Conservation (phyloP, 2,329 filamentous ascomycete species). For the Tolypocladium ovalisporum region DNA sequence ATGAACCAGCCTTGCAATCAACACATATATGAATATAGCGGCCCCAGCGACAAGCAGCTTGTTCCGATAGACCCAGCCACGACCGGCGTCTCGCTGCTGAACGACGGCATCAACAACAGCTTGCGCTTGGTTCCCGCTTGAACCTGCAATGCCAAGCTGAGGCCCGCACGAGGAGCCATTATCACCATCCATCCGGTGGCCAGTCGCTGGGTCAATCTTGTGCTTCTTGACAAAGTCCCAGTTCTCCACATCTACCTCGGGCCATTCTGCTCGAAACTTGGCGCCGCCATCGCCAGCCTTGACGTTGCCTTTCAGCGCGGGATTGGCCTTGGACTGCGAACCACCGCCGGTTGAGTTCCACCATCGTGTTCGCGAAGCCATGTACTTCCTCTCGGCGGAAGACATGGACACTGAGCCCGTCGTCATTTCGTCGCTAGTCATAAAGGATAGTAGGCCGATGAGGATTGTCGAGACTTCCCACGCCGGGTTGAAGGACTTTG, state of each 20-base stretch:
- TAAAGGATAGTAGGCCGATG: conserved; percentile 88
- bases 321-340: conserved; percentile 45
- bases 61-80: conserved; percentile 72
- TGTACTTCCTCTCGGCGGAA: conserved; percentile 64
- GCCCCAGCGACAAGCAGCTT: conserved; percentile 63
- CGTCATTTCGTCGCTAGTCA: conserved; percentile 98
- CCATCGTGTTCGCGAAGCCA: conserved; percentile 74
- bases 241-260: conserved; percentile 80
- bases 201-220: conserved; percentile 67
- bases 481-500: conserved; percentile 93
- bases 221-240: conserved; percentile 83
- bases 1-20: conserved; percentile 65
- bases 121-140: conserved; percentile 54
- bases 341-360: conserved; percentile 95
- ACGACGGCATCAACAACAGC: conserved; percentile 66
- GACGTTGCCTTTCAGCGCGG: conserved; percentile 61
- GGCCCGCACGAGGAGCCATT: conserved; percentile 41
- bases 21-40: conserved; percentile 69
- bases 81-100: conserved; percentile 68
- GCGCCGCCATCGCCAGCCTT: conserved; percentile 86
- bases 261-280: conserved; percentile 85
- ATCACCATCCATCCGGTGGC: conserved; percentile 41
- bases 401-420: conserved; percentile 77
- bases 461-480: conserved; percentile 98
- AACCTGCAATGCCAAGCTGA: conserved; percentile 45